phyloP scores from a whole-genome alignment of 1,284 basidiomycete genomes.

The Irpex sp. region DNA sequence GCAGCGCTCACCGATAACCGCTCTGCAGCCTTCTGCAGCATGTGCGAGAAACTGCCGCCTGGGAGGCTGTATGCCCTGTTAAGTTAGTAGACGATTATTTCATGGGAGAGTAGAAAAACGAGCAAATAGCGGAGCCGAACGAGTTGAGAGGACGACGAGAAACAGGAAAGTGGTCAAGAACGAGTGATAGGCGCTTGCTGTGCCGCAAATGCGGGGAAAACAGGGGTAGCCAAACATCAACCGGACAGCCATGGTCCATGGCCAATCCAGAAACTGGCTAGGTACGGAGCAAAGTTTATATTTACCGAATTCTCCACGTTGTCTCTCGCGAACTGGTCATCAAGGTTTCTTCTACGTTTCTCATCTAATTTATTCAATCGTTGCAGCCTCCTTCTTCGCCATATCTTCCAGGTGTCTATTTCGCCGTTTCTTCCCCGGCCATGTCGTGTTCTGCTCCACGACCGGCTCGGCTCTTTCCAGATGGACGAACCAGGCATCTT shows the following conservation, averaged over 20 bases:
- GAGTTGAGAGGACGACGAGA: not conserved
- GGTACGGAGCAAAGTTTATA: no score
- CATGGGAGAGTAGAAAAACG: no score
- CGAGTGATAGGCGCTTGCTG: not conserved
- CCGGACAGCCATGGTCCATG: no score
- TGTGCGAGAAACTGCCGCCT: not conserved
- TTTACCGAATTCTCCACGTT: no score
- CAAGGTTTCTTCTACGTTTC: not conserved
- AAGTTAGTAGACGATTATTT: not conserved
- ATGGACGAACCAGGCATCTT: conserved; percentile 4
- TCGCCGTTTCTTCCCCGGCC: not conserved
- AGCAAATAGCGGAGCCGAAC: no score
- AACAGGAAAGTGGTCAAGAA: not conserved
- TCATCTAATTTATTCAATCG: not conserved
- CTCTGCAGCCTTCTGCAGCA: not conserved
- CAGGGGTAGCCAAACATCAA: no score
- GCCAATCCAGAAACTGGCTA: no score
- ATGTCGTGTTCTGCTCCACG: conserved; percentile 7
- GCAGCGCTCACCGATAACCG: no score
- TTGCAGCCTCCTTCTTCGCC: not conserved
- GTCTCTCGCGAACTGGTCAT: not conserved
- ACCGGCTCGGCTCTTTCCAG: conserved; percentile 11
- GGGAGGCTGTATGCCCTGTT: not conserved
- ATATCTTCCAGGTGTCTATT: not conserved
- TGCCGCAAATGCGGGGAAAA: not conserved